These are phyloP conservation scores for Huntiella abstrusa DNA, from an alignment of 2,329 filamentous ascomycete species.

Conservation along the genomic window DNA sequence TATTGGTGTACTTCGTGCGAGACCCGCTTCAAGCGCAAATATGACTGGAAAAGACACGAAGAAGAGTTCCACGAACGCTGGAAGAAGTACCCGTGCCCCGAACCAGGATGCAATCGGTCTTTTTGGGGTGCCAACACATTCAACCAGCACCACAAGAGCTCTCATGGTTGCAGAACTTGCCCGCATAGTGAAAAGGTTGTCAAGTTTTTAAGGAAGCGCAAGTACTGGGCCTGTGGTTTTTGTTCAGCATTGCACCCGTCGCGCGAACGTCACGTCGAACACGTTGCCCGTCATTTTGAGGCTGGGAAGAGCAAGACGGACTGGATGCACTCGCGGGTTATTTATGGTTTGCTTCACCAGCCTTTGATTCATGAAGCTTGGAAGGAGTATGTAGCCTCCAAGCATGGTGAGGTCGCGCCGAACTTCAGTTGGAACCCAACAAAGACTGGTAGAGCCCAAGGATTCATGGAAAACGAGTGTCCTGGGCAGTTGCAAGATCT, in stretches of 20 bases:
- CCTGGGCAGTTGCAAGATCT: conserved; percentile 44
- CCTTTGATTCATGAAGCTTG: conserved; percentile 41
- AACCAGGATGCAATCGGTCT: conserved; percentile 42
- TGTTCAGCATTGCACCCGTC: conserved; percentile 44
- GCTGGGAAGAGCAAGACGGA: conserved; percentile 41
- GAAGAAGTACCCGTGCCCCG: conserved; percentile 48
- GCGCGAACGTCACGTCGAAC: conserved; percentile 47
- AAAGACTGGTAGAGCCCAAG: conserved; percentile 36
- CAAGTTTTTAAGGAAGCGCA: conserved; percentile 42
- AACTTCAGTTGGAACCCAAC: conserved; percentile 43
- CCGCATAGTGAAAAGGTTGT: conserved; percentile 46
- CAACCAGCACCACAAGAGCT: conserved; percentile 48
- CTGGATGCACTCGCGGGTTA: conserved; percentile 51
- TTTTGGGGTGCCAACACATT: conserved; percentile 52
- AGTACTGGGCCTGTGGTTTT: conserved; percentile 51
- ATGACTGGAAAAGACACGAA: conserved; percentile 52
- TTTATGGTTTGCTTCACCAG: conserved; percentile 49
- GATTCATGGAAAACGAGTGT: conserved; percentile 42
- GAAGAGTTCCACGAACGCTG: conserved; percentile 51
- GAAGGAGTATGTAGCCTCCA: conserved; percentile 34
- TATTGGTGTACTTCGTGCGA: conserved; percentile 42
- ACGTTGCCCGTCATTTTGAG: conserved; percentile 50
- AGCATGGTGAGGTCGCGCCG: conserved; percentile 38
- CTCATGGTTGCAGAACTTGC: conserved; percentile 45
- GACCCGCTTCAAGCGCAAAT: conserved; percentile 48